Evolutionary conservation across 257 asterid genomes (phyloP).

Genomic region (Solanum appendiculatum): DNA sequence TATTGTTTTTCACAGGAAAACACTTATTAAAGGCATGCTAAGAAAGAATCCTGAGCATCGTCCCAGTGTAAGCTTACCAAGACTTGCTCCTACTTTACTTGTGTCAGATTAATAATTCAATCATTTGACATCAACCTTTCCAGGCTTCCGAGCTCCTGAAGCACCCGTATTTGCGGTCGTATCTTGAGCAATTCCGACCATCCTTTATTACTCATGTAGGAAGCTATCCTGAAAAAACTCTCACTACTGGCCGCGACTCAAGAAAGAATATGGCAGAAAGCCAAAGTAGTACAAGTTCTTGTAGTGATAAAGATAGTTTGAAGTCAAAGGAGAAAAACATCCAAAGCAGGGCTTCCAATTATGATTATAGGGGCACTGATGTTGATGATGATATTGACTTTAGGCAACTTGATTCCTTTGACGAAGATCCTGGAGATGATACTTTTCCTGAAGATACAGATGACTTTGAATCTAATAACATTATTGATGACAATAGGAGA

Average conservation of each 20-base stretch:
- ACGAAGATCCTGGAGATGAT: conserved; percentile 21
- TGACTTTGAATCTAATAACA: conserved; percentile 29
- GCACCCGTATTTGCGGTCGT: conserved; percentile 79
- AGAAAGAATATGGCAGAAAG: conserved; percentile 76
- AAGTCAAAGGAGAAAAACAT: conserved; percentile 43
- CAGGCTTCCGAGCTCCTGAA: conserved; percentile 90
- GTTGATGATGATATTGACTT: conserved; percentile 28
- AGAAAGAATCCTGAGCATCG: conserved; percentile 98
- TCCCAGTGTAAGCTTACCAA: conserved; percentile 51
- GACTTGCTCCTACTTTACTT: neutral
- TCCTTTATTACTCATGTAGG: conserved; percentile 25
- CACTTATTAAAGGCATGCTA: conserved; percentile 91
- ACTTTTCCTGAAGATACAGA: conserved; percentile 12
- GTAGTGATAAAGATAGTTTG: conserved; percentile 82
- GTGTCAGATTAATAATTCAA: neutral
- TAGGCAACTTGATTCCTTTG: conserved; percentile 8
- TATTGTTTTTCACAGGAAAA: conserved; percentile 47
- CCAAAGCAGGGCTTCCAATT: conserved; percentile 1
- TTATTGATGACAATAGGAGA: neutral
- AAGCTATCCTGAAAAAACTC: conserved; percentile 34
- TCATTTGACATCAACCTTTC: conserved; percentile 5
- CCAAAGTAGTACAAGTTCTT: conserved; percentile 89
- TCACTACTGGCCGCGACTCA: conserved; percentile 18
- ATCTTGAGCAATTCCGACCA: conserved; percentile 67
- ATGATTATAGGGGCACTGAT: conserved; percentile 35